Percentiles rank a stretch among this genome's conserved stretches.
These are phyloP conservation scores for Sphagnum tenellum DNA, from an alignment of 225 moss, liverwort and hornwort genomes.

Conservation along the genomic window DNA sequence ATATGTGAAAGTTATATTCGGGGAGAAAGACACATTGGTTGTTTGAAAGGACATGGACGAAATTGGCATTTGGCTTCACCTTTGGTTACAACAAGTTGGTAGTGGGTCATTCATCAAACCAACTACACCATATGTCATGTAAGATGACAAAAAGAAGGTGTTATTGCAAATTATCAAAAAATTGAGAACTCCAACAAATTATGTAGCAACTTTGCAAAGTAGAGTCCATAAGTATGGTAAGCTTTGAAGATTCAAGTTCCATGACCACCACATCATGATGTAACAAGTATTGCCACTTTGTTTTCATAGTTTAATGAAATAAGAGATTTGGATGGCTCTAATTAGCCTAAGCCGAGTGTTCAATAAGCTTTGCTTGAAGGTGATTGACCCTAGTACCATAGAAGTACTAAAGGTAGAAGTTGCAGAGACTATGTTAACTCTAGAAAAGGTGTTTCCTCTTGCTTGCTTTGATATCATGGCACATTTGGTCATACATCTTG, in stretches of 20 bases:
- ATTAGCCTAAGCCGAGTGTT: neutral
- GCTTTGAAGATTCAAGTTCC: neutral
- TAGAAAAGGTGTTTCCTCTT: neutral
- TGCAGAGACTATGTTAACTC: no score
- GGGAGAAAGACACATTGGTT: no score
- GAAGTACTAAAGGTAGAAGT: neutral
- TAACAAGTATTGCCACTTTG: neutral
- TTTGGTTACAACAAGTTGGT: no score
- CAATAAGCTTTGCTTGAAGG: neutral
- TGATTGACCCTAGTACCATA: neutral
- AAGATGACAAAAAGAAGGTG: neutral
- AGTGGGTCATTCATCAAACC: neutral
- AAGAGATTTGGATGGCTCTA: neutral
- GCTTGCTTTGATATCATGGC: slow-evolving; percentile 4
- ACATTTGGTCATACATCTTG: slow-evolving; percentile 1
- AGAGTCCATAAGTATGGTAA: neutral
- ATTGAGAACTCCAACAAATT: neutral
- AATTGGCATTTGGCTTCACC: no score
- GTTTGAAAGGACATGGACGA: no score
- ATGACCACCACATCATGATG: slow-evolving; percentile 2
- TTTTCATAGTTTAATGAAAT: neutral
- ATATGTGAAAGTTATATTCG: no score
- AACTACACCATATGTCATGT: neutral
- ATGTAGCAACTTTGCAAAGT: neutral
- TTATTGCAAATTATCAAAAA: neutral